Evolutionary conservation across 2,329 filamentous ascomycete species (phyloP), one percentile per base, ranked within the genome.

Genomic region (Arthrinium phaeospermum): DNA sequence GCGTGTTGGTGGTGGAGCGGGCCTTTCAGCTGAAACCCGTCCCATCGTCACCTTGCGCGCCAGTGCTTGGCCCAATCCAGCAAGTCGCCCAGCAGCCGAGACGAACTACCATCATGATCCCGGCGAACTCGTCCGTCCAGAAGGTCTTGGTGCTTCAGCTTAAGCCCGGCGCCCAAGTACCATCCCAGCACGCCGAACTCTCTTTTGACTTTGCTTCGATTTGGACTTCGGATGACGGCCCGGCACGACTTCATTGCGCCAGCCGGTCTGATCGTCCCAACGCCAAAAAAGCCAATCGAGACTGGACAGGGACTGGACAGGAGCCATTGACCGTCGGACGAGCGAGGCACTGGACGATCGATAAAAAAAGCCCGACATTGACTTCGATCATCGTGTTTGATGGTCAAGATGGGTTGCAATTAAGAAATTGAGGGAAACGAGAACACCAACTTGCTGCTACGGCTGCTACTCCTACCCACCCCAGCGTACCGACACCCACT

Each of bases 11-110:
- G 44, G 37, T 45, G 67, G 41, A 47, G 67, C n/a, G n/a, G 14
- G 45, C 41, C 12, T 4, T 46, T 68, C 19, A 64, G 57, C 57
- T 64, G 67, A 68, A 68, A 68, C 67, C 45, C 67, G 67, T 68
- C 67, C 67, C 67, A 68, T 68, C n/a, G 57, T 41, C 30, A 27
- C 14, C 19, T 67, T 14, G 27, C 19, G 41, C 27, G 30, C 67
- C 24, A 47, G 41, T 41, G 8, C 67, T 30, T 68, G 44, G n/a
- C 45, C 19, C 41, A 16, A 46, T 27, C 27, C 19, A 44, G 67
- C 67, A 27, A 68, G 13, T 68, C 45, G 10, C 41, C 41, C 45
- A 68, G 27, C 7, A 24, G 30, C 67, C 41, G 67, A 46, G 45
- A 68, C 67, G 41, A 68, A 68, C 67, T 68, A 68, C 67, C 44